Conservation (phyloP, 306 rosid genomes). For the Phaseolus lunatus region DNA sequence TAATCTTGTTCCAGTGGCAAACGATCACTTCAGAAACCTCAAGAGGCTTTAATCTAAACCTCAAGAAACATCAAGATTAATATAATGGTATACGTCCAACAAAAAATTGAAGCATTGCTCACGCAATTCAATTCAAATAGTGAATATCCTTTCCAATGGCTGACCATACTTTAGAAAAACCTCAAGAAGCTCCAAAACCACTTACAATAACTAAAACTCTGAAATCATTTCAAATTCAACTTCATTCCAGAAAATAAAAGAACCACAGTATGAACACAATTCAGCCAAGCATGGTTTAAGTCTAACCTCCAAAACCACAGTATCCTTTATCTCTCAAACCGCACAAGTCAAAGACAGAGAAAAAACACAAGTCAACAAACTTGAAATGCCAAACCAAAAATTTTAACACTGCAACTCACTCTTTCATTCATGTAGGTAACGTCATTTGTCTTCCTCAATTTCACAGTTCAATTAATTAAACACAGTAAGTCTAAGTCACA, state of each 20-base stretch:
- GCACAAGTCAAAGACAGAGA: slow-evolving; percentile 22
- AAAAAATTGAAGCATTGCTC: background rate
- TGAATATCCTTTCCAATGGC: background rate
- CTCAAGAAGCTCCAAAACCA: background rate
- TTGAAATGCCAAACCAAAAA: slow-evolving; percentile 11
- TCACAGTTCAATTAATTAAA: background rate
- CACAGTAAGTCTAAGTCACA: background rate
- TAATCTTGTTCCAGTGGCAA: too few species aligned
- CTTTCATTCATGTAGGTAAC: background rate
- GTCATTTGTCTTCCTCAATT: background rate
- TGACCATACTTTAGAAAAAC: background rate
- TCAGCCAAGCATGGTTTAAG: background rate
- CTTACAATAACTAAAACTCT: background rate
- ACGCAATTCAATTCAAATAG: background rate
- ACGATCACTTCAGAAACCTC: too few species aligned
- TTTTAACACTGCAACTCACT: background rate
- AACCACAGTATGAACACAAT: background rate
- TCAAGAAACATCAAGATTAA: too few species aligned
- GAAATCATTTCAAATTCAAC: background rate
- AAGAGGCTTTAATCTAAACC: too few species aligned
- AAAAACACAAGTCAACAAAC: background rate
- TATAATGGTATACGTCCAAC: background rate
- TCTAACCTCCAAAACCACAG: too few species aligned
- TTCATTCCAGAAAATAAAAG: background rate
- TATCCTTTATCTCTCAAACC: background rate